phyloP scores from a whole-genome alignment of 805 yeast genomes.

The Lachancea mirantina region DNA sequence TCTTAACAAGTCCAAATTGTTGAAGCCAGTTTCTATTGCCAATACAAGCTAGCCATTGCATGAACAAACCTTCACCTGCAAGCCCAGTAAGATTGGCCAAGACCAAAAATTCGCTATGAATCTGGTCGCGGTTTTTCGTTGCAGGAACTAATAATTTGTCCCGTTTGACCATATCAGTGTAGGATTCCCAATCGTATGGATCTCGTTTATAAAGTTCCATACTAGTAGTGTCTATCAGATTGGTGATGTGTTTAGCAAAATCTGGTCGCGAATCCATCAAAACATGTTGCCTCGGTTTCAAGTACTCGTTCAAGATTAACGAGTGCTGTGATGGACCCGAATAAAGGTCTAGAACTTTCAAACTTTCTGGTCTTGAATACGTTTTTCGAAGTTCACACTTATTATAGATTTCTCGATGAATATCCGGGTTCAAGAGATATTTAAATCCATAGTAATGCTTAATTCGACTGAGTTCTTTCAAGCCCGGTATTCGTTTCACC shows the following conservation, averaged over 20 bases:
- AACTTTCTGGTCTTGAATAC: slow-evolving; percentile 30
- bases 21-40: slow-evolving; percentile 69
- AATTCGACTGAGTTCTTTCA: slow-evolving; percentile 12
- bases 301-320: slow-evolving; percentile 49
- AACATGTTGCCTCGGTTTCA: slow-evolving; percentile 58
- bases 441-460: slow-evolving; percentile 20
- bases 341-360: slow-evolving; percentile 53
- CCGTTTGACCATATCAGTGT: slow-evolving; percentile 38
- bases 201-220: slow-evolving; percentile 35
- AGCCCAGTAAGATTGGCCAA: slow-evolving; percentile 50
- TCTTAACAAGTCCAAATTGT: slow-evolving; percentile 62
- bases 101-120: slow-evolving; percentile 50
- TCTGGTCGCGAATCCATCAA: slow-evolving; percentile 47
- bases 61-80: slow-evolving; percentile 57
- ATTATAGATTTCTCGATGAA: slow-evolving; percentile 36
- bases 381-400: slow-evolving; percentile 36
- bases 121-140: slow-evolving; percentile 30
- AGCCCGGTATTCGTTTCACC: slow-evolving; percentile 2
- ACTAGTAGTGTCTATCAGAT: slow-evolving; percentile 15
- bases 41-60: slow-evolving; percentile 69
- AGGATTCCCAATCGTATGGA: slow-evolving; percentile 68
- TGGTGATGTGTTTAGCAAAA: slow-evolving; percentile 18
- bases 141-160: slow-evolving; percentile 39
- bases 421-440: slow-evolving; percentile 18
- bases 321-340: slow-evolving; percentile 57